Conservation (phyloP, 140 eudicot species). For the Flaveria floridana region DNA sequence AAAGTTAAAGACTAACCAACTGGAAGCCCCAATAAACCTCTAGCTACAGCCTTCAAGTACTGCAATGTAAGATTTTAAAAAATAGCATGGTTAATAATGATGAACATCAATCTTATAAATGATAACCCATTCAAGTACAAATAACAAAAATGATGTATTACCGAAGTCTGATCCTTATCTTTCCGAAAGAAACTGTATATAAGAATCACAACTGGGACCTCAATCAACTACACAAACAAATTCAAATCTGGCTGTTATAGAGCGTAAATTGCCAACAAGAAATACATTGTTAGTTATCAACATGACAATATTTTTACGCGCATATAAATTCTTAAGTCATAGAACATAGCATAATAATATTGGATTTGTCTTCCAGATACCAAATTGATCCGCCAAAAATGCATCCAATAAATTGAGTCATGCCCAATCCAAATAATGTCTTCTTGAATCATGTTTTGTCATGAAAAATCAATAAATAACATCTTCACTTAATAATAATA, state of each 20-base stretch:
- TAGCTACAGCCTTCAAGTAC: conserved; percentile 80
- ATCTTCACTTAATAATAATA: not conserved
- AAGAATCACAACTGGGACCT: conserved; percentile 58
- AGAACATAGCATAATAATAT: no score
- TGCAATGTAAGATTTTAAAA: conserved; percentile 33
- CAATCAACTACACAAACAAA: conserved; percentile 49
- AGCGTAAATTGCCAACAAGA: not conserved
- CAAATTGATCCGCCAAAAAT: no score
- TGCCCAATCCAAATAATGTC: not conserved
- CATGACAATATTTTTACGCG: not conserved
- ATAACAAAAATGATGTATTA: conserved; percentile 28
- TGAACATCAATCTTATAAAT: not conserved
- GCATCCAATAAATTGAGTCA: no score
- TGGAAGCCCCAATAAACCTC: conserved; percentile 74
- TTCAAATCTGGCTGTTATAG: not conserved
- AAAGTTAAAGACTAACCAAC: conserved; percentile 56
- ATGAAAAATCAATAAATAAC: not conserved
- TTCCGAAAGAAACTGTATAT: conserved; percentile 51
- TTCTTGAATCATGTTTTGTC: not conserved
- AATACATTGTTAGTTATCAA: not conserved
- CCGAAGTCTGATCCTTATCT: conserved; percentile 54
- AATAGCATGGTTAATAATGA: not conserved
- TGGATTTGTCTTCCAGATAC: no score
- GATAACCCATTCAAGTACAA: conserved; percentile 4
- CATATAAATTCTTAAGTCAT: not conserved